Base-by-base conservation (phyloP, 2,329 filamentous ascomycete species). In the Torrubiellomyces zombiae region DNA sequence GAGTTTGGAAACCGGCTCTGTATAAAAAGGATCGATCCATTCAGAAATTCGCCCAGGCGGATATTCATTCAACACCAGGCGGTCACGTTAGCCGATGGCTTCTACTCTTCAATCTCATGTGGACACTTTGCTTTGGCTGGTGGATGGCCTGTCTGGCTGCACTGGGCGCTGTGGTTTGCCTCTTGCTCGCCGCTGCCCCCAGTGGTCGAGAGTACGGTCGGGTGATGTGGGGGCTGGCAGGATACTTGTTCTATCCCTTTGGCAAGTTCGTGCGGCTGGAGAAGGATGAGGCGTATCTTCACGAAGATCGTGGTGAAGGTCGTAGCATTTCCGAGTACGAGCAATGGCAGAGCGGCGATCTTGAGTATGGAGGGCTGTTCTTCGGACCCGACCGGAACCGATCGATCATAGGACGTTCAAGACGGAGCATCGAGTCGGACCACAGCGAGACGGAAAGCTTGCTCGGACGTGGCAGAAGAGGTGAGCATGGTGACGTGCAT, bases 1-100 rank as follows among this genome's bases (percentile, higher is more conserved):
- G 91, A 47, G 81, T 98, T 34, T 98, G 89, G 89, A 98, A 98
- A 51, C 89, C 89, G 21, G 91, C 89, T 2, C 52, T 98, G 34
- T 98, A 98, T 65, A 98, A 98, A 55, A 98, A 98, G 52, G 75
- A 78, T 40, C 75, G 89, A 28, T 98, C 89, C 1, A 91, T 98
- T 18, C 83, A 95, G 48, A 89, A 91, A 51, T 92, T 75, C 23
- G 89, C 89, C 5, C 86, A 95, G 53, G 85, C 79, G 9, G 89
- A 98, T 48, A 95, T 98, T 30, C 89, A 98, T 55, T 95, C 86
- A 3, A 74, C 81, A 2, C 89, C 89, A 0, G 89, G 89, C 13
- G 79, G 81, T 11, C 74, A 73, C 38, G 86, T 95, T 33, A 86
- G 73, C 51, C 69, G 55, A 31, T 85, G 85, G 71, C 60, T 98